Evolutionary conservation across 31 red algal species (phyloP).

Genomic region (Porphyra umbilicalis): DNA sequence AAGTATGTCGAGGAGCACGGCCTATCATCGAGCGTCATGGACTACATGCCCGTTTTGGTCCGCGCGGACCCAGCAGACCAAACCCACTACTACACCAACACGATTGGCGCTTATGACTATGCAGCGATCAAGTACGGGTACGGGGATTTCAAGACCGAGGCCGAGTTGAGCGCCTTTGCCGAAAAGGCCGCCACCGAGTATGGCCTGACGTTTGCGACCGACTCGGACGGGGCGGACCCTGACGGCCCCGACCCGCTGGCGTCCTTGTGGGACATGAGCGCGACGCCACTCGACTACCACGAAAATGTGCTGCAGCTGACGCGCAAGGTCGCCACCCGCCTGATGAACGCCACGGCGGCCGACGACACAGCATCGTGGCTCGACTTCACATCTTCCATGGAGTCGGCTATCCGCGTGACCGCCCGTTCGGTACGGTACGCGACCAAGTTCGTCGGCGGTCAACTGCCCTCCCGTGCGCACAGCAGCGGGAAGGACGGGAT

Average conservation of each 20-base stretch:
- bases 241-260: constrained; percentile 2
- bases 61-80: constrained; percentile 5
- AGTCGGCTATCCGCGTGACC: neutral
- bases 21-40: constrained; percentile 17
- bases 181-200: neutral
- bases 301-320: constrained; percentile 4
- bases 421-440: neutral
- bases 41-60: constrained; percentile 15
- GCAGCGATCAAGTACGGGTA: constrained; percentile 23
- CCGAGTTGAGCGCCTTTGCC: neutral
- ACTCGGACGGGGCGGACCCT: neutral
- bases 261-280: constrained; percentile 10
- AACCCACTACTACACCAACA: constrained; percentile 1
- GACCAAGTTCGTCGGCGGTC: constrained; percentile 7
- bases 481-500: neutral
- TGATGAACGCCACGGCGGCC: neutral
- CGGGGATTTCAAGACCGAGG: neutral
- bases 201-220: constrained; percentile 11
- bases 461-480: neutral
- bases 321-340: neutral
- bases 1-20: constrained; percentile 17
- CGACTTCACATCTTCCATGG: neutral
- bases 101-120: constrained; percentile 18
- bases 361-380: neutral
- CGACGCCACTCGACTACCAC: constrained; percentile 5